Conservation (phyloP, 176 grass and related monocot genomes). For the Elaeis guineensis region DNA sequence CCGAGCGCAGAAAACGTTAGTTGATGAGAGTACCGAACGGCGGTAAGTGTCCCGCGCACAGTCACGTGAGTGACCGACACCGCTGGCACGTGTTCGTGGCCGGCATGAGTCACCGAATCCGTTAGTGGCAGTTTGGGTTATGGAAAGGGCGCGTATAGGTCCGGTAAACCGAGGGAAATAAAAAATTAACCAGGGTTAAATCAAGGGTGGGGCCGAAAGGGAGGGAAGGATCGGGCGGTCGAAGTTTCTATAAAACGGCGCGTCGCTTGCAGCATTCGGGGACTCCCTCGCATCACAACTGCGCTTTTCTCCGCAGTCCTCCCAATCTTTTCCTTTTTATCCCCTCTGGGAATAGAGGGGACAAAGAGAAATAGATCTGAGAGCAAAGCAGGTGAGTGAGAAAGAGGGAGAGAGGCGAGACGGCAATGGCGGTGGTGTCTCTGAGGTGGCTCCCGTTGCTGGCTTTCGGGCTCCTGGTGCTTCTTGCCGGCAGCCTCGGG, state of each 20-base stretch:
- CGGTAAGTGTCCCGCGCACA: background rate
- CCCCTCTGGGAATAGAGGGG: background rate
- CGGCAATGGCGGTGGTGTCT: background rate
- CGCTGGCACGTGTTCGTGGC: background rate
- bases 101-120: background rate
- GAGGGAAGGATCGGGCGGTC: background rate
- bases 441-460: slow-evolving; percentile 10
- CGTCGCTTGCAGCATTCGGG: background rate
- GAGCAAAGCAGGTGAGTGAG: background rate
- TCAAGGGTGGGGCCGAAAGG: background rate
- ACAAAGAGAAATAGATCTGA: background rate
- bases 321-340: background rate
- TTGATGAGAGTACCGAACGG: background rate
- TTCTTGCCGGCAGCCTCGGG: slow-evolving; percentile 15
- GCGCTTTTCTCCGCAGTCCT: background rate
- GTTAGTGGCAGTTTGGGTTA: slow-evolving; percentile 10
- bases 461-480: slow-evolving; percentile 29
- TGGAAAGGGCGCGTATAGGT: background rate
- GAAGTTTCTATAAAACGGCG: background rate
- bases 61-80: slow-evolving; percentile 6
- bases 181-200: slow-evolving; percentile 18
- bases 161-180: background rate
- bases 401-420: background rate
- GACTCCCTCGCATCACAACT: background rate
- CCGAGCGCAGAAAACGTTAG: no score